phyloP scores from a whole-genome alignment of 208 protist genomes.

The Leishmania turanica region DNA sequence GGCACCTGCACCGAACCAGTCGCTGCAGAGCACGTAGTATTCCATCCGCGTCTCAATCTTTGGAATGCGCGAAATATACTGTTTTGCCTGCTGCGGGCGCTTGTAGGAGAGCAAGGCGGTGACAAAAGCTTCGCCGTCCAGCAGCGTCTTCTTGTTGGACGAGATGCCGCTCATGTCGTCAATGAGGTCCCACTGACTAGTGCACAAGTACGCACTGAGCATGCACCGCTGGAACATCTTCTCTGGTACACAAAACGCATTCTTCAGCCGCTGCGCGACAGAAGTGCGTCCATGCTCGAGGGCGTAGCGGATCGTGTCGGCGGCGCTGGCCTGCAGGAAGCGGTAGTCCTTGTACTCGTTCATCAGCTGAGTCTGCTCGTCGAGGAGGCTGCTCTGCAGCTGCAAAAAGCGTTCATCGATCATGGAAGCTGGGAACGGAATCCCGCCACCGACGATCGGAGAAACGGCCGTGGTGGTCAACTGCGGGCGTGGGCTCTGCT shows the following conservation, averaged over 20 bases:
- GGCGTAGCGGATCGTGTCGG: constrained; percentile 58
- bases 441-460: constrained; percentile 25
- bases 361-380: constrained; percentile 71
- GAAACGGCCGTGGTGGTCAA: constrained; percentile 24
- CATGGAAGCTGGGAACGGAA: constrained; percentile 23
- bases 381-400: constrained; percentile 41
- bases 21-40: constrained; percentile 80
- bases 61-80: constrained; percentile 67
- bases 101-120: constrained; percentile 54
- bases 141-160: constrained; percentile 42
- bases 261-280: constrained; percentile 55
- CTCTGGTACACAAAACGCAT: constrained; percentile 66
- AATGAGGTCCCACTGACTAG: constrained; percentile 71
- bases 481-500: constrained; percentile 19
- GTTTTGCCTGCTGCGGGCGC: constrained; percentile 65
- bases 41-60: constrained; percentile 79
- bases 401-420: constrained; percentile 29
- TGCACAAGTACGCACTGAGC: constrained; percentile 61
- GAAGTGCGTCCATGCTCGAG: constrained; percentile 61
- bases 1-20: constrained; percentile 63
- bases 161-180: constrained; percentile 57
- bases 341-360: constrained; percentile 66
- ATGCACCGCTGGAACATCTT: constrained; percentile 76
- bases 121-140: constrained; percentile 59
- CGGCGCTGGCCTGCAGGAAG: constrained; percentile 72